Percentiles rank a stretch among this genome's conserved stretches.
phyloP scores from a whole-genome alignment of 2,329 filamentous ascomycete species.

The Trichoderma gracile region DNA sequence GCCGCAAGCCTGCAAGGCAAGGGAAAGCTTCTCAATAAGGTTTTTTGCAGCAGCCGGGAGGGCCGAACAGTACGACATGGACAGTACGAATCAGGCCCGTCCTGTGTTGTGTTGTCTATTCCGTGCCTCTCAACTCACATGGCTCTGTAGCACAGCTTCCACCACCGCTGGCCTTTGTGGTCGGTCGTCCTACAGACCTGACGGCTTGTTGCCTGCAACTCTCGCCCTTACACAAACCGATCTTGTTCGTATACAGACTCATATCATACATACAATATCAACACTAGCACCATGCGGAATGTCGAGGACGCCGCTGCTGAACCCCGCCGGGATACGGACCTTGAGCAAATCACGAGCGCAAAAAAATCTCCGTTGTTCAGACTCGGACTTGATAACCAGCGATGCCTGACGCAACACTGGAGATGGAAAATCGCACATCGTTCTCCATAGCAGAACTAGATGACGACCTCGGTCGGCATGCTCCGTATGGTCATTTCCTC shows the following conservation, averaged over 20 bases:
- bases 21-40: slow-evolving; percentile 9
- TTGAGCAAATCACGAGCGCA: background rate
- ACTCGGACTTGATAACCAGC: no score
- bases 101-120: background rate
- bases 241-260: slow-evolving; percentile 3
- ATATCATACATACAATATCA: background rate
- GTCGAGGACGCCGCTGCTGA: background rate
- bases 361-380: background rate
- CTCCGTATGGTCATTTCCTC: no score
- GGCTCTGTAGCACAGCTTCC: background rate
- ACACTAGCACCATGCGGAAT: background rate
- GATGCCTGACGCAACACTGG: no score
- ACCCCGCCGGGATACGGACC: background rate
- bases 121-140: background rate
- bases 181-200: background rate
- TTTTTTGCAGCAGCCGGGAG: slow-evolving; percentile 13
- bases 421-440: no score
- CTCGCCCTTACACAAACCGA: background rate
- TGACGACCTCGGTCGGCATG: background rate
- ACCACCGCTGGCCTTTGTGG: no score
- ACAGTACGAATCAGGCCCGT: background rate
- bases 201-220: background rate
- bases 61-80: background rate
- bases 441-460: background rate
- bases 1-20: background rate